These are phyloP conservation scores for Cyphellophora attinorum DNA, from an alignment of 2,329 filamentous ascomycete genomes.

Conservation along the genomic window DNA sequence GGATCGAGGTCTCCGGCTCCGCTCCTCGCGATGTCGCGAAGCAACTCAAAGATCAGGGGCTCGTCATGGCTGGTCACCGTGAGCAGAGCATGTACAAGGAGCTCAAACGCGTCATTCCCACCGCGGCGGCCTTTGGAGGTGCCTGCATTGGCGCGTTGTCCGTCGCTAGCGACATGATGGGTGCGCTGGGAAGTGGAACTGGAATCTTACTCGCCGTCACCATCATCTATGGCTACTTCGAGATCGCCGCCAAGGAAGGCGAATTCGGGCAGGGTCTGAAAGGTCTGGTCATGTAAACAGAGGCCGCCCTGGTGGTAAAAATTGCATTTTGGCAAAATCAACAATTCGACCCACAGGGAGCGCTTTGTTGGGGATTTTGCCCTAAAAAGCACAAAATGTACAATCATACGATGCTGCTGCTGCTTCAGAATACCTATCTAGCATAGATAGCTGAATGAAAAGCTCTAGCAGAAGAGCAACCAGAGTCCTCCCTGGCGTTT, in stretches of 20 bases:
- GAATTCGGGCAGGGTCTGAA: slow-evolving; percentile 69
- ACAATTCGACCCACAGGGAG: too few species aligned
- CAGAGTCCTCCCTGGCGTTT: too few species aligned
- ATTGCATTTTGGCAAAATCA: too few species aligned
- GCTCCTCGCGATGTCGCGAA: slow-evolving; percentile 97
- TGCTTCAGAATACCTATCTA: too few species aligned
- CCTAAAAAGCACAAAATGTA: too few species aligned
- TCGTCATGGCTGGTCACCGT: slow-evolving; percentile 98
- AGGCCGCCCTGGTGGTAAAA: too few species aligned
- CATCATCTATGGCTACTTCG: slow-evolving; percentile 99
- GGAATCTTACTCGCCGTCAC: slow-evolving; percentile 97
- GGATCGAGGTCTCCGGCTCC: slow-evolving; percentile 98
- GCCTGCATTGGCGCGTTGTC: slow-evolving; percentile 97
- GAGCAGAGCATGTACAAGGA: slow-evolving; percentile 99
- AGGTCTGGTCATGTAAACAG: slow-evolving; percentile 45
- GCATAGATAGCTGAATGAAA: too few species aligned
- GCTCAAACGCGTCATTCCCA: slow-evolving; percentile 97
- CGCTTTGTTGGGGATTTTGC: too few species aligned
- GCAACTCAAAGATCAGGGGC: slow-evolving; percentile 98
- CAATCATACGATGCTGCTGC: too few species aligned
- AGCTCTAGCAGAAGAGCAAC: too few species aligned
- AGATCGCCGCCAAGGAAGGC: slow-evolving; percentile 97
- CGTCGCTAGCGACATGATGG: slow-evolving; percentile 88
- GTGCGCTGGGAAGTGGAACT: slow-evolving; percentile 90
- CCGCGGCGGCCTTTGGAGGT: slow-evolving; percentile 94